Conservation (phyloP, 805 yeast genomes). For the Ogataea philodendri region DNA sequence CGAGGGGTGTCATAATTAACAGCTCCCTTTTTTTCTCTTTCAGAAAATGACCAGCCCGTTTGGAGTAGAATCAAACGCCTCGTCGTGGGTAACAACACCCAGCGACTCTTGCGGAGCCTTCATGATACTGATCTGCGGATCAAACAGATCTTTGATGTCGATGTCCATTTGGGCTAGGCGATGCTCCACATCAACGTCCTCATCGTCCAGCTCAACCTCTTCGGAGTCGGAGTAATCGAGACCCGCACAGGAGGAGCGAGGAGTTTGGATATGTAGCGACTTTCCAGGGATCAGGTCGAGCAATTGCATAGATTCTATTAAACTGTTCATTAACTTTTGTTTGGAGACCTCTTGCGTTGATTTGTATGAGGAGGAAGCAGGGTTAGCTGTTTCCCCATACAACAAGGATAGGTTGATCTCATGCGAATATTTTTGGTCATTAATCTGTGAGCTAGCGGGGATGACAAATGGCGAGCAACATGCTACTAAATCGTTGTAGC, state of each 20-base stretch:
- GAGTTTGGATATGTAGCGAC: constrained; percentile 1
- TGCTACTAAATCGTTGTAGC: constrained; percentile 20
- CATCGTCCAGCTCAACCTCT: constrained; percentile 12
- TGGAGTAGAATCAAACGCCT: constrained; percentile 5
- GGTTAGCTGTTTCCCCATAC: constrained; percentile 15
- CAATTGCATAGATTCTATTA: constrained; percentile 15
- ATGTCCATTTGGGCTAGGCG: constrained; percentile 10
- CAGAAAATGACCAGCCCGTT: too few species aligned
- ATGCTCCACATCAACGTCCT: constrained; percentile 14
- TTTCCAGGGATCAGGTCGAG: constrained; percentile 12
- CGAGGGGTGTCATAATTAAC: too few species aligned
- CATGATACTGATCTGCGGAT: constrained; percentile 4
- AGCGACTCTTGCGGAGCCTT: constrained; percentile 10
- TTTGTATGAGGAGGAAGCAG: constrained; percentile 2
- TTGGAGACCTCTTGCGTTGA: constrained; percentile 11
- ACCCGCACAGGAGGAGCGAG: constrained; percentile 6
- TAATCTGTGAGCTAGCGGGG: constrained; percentile 17
- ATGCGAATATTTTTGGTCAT: constrained; percentile 11
- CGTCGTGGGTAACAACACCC: constrained; percentile 6
- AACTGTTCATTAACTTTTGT: constrained; percentile 11
- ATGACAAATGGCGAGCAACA: constrained; percentile 25
- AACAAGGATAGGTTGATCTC: constrained; percentile 11
- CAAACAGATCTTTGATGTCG: constrained; percentile 12
- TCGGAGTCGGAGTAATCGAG: constrained; percentile 14
- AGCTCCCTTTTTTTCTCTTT: too few species aligned